phyloP scores from a whole-genome alignment of 768 basidiomycete species.

The Lanmaoa rubissima region DNA sequence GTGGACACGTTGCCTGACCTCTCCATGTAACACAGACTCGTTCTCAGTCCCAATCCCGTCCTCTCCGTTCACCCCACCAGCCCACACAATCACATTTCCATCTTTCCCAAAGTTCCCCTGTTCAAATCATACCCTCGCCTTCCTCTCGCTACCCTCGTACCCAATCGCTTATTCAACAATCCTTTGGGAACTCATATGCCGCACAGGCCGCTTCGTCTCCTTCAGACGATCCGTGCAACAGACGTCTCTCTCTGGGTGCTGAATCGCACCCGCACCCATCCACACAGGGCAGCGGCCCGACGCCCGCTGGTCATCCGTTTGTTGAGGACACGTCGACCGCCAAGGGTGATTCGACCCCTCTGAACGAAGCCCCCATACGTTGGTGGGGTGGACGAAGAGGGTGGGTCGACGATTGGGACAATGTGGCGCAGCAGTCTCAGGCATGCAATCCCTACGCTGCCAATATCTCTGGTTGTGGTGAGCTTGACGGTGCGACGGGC shows the following conservation, averaged over 20 bases:
- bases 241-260: constrained; percentile 9
- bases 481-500: background rate
- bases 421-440: background rate
- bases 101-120: constrained; percentile 1
- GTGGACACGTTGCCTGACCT: background rate
- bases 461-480: background rate
- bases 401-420: constrained; percentile 23
- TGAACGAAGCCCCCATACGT: constrained; percentile 17
- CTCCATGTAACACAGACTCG: background rate
- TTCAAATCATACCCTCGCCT: constrained; percentile 3
- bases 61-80: constrained; percentile 3
- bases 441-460: background rate
- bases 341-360: constrained; percentile 10
- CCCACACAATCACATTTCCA: constrained; percentile 6
- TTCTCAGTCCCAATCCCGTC: constrained; percentile 6
- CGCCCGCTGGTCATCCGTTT: background rate
- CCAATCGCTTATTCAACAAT: constrained; percentile 18
- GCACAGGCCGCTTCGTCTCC: background rate
- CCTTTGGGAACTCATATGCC: constrained; percentile 2
- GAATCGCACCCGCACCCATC: background rate
- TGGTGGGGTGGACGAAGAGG: constrained; percentile 21
- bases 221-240: background rate
- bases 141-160: constrained; percentile 11
- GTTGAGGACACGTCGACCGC: background rate
- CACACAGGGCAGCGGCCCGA: background rate